Base-by-base conservation (phyloP, 2,329 filamentous ascomycete species). In the Plenodomus tracheiphilus region DNA sequence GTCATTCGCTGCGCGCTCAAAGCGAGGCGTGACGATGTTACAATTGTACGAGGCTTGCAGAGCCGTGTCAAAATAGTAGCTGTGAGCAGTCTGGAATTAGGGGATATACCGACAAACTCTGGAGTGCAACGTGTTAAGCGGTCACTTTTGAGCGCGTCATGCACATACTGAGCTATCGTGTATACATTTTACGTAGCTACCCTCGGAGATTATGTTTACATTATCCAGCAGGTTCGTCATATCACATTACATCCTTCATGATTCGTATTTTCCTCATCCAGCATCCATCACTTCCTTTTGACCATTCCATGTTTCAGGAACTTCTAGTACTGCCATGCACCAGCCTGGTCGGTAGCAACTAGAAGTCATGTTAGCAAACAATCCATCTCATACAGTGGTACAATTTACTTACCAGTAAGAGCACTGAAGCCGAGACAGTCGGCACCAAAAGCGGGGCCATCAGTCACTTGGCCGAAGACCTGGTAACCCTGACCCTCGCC, bases 21-120 rank as follows among this genome's bases (percentile, higher is more conserved):
- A 2, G 74, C 86, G 6, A 81, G 86, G 22, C 88, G 86, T 63
- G 85, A 86, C 1, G 79, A 83, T 51, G 71, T 89, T 1, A 76
- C 81, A 37, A 80, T 90, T 35, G 79, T 80, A 11, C 82, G 82
- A 15, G 87, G 87, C 0, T 65, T 79, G 44, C 89, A 85, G 66
- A 85, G 82, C 17, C 78, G 81, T 47, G 81, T 86, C 37, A 91
- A 90, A 71, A 85, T 79, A 0, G 54, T 71, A 4, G 43, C 49
- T 13, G 40, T 71, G 3, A 54, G 53, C 20, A 49, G 54, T 6
- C 35, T 30, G 15, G 16, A 21, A 10, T 8, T 32, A 11, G 28
- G 13, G 10, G 47, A 54, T 2, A 46, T 48, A 38, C 61, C 56
- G 25, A 45, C 57, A 17, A 63, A 66, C 43, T 61, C 67, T 17